A percentile compares a stretch with the other conserved stretches of the same genome.
These are phyloP conservation scores for Fraxinus anomala DNA, from an alignment of 257 asterid species.

Conservation along the genomic window DNA sequence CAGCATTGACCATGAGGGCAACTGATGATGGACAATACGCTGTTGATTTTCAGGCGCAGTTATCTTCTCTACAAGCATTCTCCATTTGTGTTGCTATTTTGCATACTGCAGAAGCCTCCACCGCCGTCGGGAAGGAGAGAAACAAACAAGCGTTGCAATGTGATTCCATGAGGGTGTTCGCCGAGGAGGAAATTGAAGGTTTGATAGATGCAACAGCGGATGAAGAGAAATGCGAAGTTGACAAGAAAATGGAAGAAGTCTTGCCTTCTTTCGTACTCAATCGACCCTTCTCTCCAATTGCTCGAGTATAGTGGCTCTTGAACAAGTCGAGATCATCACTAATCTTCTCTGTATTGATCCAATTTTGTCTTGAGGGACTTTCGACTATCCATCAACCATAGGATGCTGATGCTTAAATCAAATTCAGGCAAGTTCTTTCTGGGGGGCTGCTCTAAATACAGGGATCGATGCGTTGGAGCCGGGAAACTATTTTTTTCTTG, in stretches of 20 bases:
- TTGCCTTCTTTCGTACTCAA: constrained; percentile 65
- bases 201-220: constrained; percentile 51
- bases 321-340: background rate
- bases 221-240: constrained; percentile 50
- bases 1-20: constrained; percentile 61
- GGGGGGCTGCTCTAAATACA: too few relatives aligned
- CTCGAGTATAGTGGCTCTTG: constrained; percentile 55
- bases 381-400: too few relatives aligned
- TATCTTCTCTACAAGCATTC: constrained; percentile 87
- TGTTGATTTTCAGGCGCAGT: constrained; percentile 82
- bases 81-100: constrained; percentile 73
- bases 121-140: constrained; percentile 46
- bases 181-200: constrained; percentile 58
- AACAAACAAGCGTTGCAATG: constrained; percentile 47
- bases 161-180: constrained; percentile 57
- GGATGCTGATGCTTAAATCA: too few relatives aligned
- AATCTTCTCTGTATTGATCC: too few relatives aligned
- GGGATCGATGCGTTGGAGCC: background rate
- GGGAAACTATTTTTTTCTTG: background rate
- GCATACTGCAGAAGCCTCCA: constrained; percentile 68
- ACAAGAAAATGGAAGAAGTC: constrained; percentile 49
- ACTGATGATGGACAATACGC: constrained; percentile 64
- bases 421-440: too few relatives aligned
- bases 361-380: too few relatives aligned
- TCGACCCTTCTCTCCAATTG: constrained; percentile 93